A percentile compares a stretch with the other conserved stretches of the same genome.
phyloP scores from a whole-genome alignment of 2,329 filamentous ascomycete species.

The Aspergillus sp. region DNA sequence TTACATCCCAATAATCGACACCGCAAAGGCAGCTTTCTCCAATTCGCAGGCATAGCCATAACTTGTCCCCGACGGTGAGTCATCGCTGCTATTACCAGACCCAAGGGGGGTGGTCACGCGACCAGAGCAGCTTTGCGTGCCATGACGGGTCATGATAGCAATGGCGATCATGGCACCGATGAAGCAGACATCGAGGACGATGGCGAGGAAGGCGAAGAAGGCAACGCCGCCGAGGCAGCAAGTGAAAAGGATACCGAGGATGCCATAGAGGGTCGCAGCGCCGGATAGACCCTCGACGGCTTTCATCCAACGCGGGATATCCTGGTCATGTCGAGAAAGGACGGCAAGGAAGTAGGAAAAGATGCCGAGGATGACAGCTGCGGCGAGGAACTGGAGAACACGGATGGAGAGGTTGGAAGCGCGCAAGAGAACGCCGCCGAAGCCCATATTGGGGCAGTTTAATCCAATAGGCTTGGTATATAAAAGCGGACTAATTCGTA shows the following conservation, averaged over 20 bases:
- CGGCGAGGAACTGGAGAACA: slow-evolving; percentile 70
- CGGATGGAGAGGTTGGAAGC: slow-evolving; percentile 71
- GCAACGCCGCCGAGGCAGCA: slow-evolving; percentile 76
- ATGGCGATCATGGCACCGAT: slow-evolving; percentile 78
- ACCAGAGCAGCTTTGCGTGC: slow-evolving; percentile 66
- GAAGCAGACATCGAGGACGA: slow-evolving; percentile 77
- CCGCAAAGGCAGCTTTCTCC: slow-evolving; percentile 74
- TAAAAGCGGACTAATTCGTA: not conserved
- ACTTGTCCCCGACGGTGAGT: slow-evolving; percentile 51
- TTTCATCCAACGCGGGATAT: slow-evolving; percentile 66
- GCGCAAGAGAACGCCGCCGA: slow-evolving; percentile 66
- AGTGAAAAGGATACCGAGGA: slow-evolving; percentile 71
- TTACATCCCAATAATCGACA: slow-evolving; percentile 76
- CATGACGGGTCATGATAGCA: slow-evolving; percentile 71
- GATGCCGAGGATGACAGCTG: slow-evolving; percentile 72
- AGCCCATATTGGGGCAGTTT: slow-evolving; percentile 54
- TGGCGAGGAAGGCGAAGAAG: slow-evolving; percentile 71
- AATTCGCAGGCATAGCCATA: slow-evolving; percentile 69
- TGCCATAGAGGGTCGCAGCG: slow-evolving; percentile 70
- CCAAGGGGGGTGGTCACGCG: slow-evolving; percentile 70
- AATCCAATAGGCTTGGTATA: not conserved
- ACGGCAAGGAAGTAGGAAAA: slow-evolving; percentile 84
- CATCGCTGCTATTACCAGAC: slow-evolving; percentile 56
- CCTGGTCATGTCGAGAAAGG: slow-evolving; percentile 64
- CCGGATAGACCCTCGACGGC: slow-evolving; percentile 80